Conservation (phyloP, 345 rosid species). For the Cardamine resedifolia region DNA sequence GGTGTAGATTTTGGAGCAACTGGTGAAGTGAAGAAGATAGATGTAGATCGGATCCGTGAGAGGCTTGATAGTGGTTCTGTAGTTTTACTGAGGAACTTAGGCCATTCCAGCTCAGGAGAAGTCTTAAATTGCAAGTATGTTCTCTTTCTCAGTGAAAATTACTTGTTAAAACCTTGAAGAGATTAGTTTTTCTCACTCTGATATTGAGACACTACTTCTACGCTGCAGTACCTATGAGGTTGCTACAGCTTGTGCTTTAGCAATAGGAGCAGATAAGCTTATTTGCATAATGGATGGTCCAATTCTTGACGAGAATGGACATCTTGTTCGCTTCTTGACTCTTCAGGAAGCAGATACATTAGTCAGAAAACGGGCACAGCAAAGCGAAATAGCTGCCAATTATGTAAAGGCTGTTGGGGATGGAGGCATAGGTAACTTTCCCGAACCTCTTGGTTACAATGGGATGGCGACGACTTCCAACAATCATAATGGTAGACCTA, state of each 20-base stretch:
- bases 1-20: conserved; percentile 97
- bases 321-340: conserved; percentile 79
- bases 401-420: conserved; percentile 82
- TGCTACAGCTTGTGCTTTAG: conserved; percentile 97
- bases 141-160: neutral
- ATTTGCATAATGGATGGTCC: conserved; percentile 90
- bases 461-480: conserved; percentile 38
- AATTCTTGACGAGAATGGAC: conserved; percentile 79
- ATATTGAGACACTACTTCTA: conserved; percentile 23
- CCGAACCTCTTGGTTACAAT: conserved; percentile 47
- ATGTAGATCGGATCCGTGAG: conserved; percentile 74
- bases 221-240: conserved; percentile 88
- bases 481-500: conserved; percentile 45
- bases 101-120: conserved; percentile 95
- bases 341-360: conserved; percentile 89
- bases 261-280: conserved; percentile 95
- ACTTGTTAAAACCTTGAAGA: neutral
- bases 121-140: conserved; percentile 98
- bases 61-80: conserved; percentile 89
- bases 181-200: neutral
- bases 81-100: conserved; percentile 83
- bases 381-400: conserved; percentile 89
- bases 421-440: conserved; percentile 42
- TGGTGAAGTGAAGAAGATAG: conserved; percentile 93
- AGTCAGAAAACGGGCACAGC: conserved; percentile 76